These are phyloP conservation scores for Calonectria hawksworthii DNA, from an alignment of 2,329 filamentous ascomycete species.

Conservation along the genomic window DNA sequence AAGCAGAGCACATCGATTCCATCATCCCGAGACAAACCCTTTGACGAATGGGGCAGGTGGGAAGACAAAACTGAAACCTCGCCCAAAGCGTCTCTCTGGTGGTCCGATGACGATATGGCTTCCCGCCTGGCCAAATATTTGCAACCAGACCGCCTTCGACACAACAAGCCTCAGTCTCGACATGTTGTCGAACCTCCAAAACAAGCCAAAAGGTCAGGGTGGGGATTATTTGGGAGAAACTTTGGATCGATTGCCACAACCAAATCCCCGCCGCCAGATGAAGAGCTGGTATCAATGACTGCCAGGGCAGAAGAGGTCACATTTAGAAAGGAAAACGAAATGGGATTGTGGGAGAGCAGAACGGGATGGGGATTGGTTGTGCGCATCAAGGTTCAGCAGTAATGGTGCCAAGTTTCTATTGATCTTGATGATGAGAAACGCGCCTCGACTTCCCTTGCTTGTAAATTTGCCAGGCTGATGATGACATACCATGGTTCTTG, in stretches of 20 bases:
- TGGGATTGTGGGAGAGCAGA: constrained; percentile 66
- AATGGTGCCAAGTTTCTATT: background rate
- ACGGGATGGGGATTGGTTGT: constrained; percentile 66
- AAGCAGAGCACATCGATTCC: constrained; percentile 12
- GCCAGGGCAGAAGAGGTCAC: constrained; percentile 62
- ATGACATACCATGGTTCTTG: background rate
- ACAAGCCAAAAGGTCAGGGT: constrained; percentile 52
- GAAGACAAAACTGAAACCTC: constrained; percentile 38
- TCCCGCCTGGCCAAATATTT: constrained; percentile 59
- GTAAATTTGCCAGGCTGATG: background rate
- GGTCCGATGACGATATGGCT: constrained; percentile 62
- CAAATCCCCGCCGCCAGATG: constrained; percentile 4
- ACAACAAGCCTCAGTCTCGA: constrained; percentile 37
- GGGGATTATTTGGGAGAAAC: constrained; percentile 50
- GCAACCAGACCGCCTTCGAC: constrained; percentile 50
- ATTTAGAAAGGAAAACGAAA: constrained; percentile 64
- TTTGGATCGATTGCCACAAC: constrained; percentile 30
- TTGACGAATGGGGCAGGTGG: constrained; percentile 63
- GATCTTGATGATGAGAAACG: background rate
- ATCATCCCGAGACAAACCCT: constrained; percentile 43
- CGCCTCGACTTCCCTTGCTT: background rate
- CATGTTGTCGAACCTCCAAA: constrained; percentile 48
- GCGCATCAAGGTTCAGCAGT: constrained; percentile 47
- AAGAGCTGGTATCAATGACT: constrained; percentile 54
- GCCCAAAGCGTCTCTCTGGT: constrained; percentile 55